These are phyloP conservation scores for Taiozyma sp. DNA, from an alignment of 1,139 yeast species.

Conservation along the genomic window DNA sequence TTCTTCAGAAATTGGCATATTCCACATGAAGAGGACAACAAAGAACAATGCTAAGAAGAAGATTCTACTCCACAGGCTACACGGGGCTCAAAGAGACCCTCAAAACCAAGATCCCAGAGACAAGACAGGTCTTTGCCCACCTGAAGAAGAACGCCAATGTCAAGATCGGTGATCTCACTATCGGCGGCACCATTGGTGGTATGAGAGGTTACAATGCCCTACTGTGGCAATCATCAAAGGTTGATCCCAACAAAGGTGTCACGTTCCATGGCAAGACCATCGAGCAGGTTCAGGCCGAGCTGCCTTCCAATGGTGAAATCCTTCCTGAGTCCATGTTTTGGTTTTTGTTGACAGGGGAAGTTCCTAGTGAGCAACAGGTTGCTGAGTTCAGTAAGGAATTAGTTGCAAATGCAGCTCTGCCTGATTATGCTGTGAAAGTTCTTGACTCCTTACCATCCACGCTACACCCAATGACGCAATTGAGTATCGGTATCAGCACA, in stretches of 20 bases:
- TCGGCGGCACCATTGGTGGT: slow-evolving; percentile 45
- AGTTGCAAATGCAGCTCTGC: slow-evolving; percentile 54
- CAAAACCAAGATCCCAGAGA: slow-evolving; percentile 31
- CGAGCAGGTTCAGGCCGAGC: slow-evolving; percentile 40
- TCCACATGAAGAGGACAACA: neutral
- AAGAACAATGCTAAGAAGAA: neutral
- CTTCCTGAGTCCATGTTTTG: slow-evolving; percentile 64
- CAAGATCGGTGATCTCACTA: slow-evolving; percentile 38
- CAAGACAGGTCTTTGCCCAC: slow-evolving; percentile 32
- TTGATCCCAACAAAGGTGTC: slow-evolving; percentile 50
- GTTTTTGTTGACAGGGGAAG: slow-evolving; percentile 58
- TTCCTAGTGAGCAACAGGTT: slow-evolving; percentile 54
- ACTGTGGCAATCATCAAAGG: slow-evolving; percentile 51
- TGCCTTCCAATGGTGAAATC: slow-evolving; percentile 44
- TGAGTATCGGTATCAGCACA: slow-evolving; percentile 61
- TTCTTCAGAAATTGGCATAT: neutral
- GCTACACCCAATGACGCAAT: slow-evolving; percentile 70
- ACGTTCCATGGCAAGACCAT: slow-evolving; percentile 51
- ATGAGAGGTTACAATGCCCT: slow-evolving; percentile 50
- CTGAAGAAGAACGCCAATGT: slow-evolving; percentile 32
- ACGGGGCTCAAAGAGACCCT: neutral
- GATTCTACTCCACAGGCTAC: neutral
- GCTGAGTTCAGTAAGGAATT: slow-evolving; percentile 49
- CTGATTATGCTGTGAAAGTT: slow-evolving; percentile 48
- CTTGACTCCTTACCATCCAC: slow-evolving; percentile 49